Evolutionary conservation across 78 protist species (phyloP).

Genomic region (Guillardia theta): DNA sequence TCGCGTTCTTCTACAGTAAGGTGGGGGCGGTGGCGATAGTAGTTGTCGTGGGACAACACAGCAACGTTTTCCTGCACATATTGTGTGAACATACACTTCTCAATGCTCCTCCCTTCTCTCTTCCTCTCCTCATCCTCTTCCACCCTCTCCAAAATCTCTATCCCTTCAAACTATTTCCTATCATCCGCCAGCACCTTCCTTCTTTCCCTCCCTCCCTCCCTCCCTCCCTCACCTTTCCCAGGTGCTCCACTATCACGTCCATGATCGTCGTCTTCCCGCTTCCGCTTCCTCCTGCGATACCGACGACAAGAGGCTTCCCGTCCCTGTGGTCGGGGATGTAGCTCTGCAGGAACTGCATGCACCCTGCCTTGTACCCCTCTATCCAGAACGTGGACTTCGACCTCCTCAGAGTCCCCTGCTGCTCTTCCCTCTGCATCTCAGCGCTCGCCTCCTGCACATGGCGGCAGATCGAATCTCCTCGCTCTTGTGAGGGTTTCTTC

Average conservation of each 20-base stretch:
- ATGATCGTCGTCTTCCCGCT: constrained; percentile 28
- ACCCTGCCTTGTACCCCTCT: constrained; percentile 26
- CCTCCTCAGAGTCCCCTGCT: no score
- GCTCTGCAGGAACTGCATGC: constrained; percentile 7
- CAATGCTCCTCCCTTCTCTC: no score
- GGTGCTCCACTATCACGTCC: not conserved
- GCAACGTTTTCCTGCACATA: not conserved
- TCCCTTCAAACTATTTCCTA: no score
- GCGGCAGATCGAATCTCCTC: no score
- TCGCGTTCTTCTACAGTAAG: not conserved
- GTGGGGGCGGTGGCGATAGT: constrained; percentile 5
- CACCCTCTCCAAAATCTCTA: no score
- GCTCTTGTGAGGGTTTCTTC: no score
- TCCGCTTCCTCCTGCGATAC: not conserved
- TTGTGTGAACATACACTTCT: not conserved
- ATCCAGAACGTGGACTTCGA: not conserved
- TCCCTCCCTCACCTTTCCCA: not conserved
- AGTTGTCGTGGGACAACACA: not conserved
- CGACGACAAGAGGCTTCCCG: not conserved
- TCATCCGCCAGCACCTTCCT: no score
- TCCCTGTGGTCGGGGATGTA: not conserved
- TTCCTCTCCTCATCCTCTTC: no score
- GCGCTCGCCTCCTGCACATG: no score
- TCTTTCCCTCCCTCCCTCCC: no score
- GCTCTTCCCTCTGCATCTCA: no score